Base-by-base conservation (phyloP, 768 basidiomycete species). In the Naematelia encephala region DNA sequence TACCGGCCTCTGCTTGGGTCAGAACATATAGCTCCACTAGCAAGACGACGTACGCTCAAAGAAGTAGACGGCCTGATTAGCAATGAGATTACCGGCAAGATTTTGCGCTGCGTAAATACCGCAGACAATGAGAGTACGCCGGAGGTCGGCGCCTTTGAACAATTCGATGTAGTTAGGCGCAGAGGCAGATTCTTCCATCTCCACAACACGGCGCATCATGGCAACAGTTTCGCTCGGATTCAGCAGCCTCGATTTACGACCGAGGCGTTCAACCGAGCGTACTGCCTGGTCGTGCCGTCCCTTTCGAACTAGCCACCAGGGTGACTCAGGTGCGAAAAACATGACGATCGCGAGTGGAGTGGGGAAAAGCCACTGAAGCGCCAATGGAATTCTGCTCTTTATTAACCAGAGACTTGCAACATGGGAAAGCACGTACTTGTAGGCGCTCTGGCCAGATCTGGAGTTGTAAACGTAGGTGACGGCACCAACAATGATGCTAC, bases 171-270 rank as follows among this genome's bases (percentile, higher is more conserved):
- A 67, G 52, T 42, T 65, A 22, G 66, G 66, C 3, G 59, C 23
- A 0, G 44, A 46, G 11, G 50, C 52, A 14, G 56, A 56, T 10
- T 61, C 56, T 51, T 74, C 63, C 14, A 51, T 34, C 28, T 68
- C 61, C 39, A 67, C 62, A 25, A 67, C 68, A 44, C 71, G 71
- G n/a, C 59, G 59, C 68, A 78, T 78, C 76, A 75, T 72, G n/a
- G 72, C 65, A 2, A 72, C 62, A 4, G 53, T 47, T 27, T 74
- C 67, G 5, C 8, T 12, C n/a, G 69, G 25, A 50, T 64, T 62
- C n/a, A 25, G 44, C 21, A 59, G 21, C 22, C 19, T 25, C 1
- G 64, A 57, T 29, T 58, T 57, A 1, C 62, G 57, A n/a, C 62
- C 66, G 10, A 72, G 60, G 12, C 68, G 63, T 10, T 63, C 57